These are phyloP conservation scores for Schwanniomyces yamadae DNA, from an alignment of 805 yeast species.

Conservation along the genomic window DNA sequence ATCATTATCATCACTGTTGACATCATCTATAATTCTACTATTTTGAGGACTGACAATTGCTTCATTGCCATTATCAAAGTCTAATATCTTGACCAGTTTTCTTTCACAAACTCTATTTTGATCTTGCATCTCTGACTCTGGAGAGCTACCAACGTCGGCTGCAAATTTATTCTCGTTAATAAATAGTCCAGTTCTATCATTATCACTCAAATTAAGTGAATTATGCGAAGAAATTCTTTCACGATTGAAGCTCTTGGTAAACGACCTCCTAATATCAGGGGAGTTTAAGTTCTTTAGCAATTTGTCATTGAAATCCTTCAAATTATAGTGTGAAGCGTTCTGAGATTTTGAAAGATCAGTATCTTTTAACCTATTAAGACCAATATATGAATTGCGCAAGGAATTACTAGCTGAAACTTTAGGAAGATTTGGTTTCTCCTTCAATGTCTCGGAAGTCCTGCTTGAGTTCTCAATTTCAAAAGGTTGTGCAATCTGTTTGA, in stretches of 20 bases:
- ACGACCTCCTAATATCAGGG: conserved; percentile 22
- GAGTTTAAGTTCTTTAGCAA: conserved; percentile 20
- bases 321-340: conserved; percentile 17
- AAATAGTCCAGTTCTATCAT: background rate
- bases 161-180: background rate
- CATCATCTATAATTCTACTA: too few relatives aligned
- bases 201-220: background rate
- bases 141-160: too few relatives aligned
- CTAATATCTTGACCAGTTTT: background rate
- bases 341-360: conserved; percentile 18
- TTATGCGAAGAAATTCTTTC: background rate
- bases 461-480: conserved; percentile 2
- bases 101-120: background rate
- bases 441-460: conserved; percentile 1
- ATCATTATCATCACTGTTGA: background rate
- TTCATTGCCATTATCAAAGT: conserved; percentile 1
- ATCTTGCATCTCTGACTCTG: background rate
- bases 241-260: conserved; percentile 6
- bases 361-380: conserved; percentile 39
- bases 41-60: conserved; percentile 4
- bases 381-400: conserved; percentile 36
- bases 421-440: conserved; percentile 36
- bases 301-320: conserved; percentile 15
- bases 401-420: conserved; percentile 25
- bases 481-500: conserved; percentile 11